Base-by-base conservation (phyloP, 768 basidiomycete species). In the Cystofilobasidium capitatum region DNA sequence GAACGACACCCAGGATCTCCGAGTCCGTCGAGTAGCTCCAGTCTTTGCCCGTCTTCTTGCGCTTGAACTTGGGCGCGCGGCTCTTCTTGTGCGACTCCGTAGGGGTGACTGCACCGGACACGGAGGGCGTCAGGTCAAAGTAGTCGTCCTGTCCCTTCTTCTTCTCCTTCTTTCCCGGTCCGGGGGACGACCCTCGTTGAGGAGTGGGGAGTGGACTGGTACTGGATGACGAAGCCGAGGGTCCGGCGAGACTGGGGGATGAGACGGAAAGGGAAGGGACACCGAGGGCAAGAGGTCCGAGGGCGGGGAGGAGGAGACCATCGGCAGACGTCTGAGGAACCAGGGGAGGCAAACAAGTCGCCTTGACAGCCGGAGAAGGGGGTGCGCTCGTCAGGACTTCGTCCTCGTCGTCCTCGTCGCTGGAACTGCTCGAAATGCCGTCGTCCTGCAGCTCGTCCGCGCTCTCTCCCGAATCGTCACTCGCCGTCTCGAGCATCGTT, bases 1-100 rank as follows among this genome's bases (percentile, higher is more conserved):
- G 88, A 42, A 97, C 93, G 66, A 98, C 91, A 0, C 94, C 94
- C 2, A 94, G 78, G 44, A 96, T 86, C 74, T 97, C 93, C 72
- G 90, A 86, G 6, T 79, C 81, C 22, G 54, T 57, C 45, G 62
- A 66, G 68, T 64, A 66, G 39, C 69, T 64, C 39, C 65, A 71
- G 31, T 58, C 64, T 24, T 70, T 68, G 16, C 47, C 58, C 26
- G 58, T 33, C 54, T 68, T 57, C 35, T 71, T 67, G 33, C 35
- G 35, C 29, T 36, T 60, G 63, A 22, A 13, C 42, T 36, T 69
- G 36, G 37, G 65, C 35, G 40, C 65, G 42, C 44, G 37, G 31
- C 31, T n/a, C 37, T 42, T 65, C 65, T 45, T 60, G 3, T 55
- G 44, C 55, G 45, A 17, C 62, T 69, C 74, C 0, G 73, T 70